Conservation (phyloP, 441 rosid species). For the Cnidoscolus chayamansa region DNA sequence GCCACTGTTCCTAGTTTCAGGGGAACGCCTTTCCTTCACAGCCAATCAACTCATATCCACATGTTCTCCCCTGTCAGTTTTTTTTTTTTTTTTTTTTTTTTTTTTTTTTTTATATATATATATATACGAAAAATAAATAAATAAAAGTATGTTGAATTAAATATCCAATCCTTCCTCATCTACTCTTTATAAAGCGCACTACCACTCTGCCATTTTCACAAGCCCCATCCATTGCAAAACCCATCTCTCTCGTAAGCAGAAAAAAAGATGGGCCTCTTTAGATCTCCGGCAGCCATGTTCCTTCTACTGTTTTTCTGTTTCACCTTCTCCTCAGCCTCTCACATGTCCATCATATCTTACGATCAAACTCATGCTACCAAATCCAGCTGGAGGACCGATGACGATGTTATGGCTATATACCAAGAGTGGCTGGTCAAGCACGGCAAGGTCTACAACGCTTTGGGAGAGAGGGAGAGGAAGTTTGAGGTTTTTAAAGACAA, state of each 20-base stretch:
- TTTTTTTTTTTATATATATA: no score
- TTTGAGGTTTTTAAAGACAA: constrained; percentile 81
- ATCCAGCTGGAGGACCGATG: constrained; percentile 52
- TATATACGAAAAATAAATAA: no score
- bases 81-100: no score
- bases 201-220: background rate
- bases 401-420: constrained; percentile 62
- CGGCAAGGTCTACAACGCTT: constrained; percentile 59
- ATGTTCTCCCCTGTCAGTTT: background rate
- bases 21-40: background rate
- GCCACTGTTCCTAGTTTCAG: background rate
- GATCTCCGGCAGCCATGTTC: constrained; percentile 25
- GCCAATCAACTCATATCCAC: constrained; percentile 27
- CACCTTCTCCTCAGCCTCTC: constrained; percentile 54
- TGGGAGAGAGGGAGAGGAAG: constrained; percentile 68
- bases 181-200: constrained; percentile 30
- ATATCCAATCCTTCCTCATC: background rate
- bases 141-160: no score
- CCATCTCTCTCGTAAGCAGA: no score
- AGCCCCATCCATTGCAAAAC: background rate
- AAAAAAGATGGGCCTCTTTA: constrained; percentile 40
- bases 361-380: constrained; percentile 45
- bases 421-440: constrained; percentile 73
- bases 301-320: constrained; percentile 37
- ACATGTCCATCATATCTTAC: constrained; percentile 76